Conservation (phyloP, 805 yeast species). For the Kluyveromyces nonfermentans region DNA sequence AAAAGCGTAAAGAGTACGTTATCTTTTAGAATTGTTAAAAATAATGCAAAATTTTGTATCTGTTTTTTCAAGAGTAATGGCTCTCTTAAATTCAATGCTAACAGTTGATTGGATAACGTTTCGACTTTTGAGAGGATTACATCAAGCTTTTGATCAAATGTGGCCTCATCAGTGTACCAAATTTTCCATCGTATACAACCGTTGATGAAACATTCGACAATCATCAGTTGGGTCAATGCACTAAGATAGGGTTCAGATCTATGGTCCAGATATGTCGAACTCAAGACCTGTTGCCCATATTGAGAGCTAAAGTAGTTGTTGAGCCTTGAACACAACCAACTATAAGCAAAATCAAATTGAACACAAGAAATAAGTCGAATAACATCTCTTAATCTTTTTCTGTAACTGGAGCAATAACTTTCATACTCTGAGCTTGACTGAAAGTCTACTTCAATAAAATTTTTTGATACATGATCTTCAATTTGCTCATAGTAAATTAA, state of each 20-base stretch:
- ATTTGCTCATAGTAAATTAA: constrained; percentile 64
- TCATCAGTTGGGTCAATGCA: constrained; percentile 73
- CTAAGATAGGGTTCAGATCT: constrained; percentile 60
- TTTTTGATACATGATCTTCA: constrained; percentile 54
- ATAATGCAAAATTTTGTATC: constrained; percentile 87
- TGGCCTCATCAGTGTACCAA: constrained; percentile 58
- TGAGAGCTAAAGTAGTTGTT: constrained; percentile 63
- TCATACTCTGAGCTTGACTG: constrained; percentile 75
- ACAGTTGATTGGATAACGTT: constrained; percentile 59
- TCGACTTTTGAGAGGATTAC: constrained; percentile 49
- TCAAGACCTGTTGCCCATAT: constrained; percentile 56
- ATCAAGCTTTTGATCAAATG: constrained; percentile 42
- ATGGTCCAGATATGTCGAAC: constrained; percentile 42
- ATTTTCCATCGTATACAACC: constrained; percentile 94
- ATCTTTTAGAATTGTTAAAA: constrained; percentile 81
- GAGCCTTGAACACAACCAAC: constrained; percentile 71
- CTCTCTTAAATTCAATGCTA: constrained; percentile 67
- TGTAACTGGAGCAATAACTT: constrained; percentile 69
- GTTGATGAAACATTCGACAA: constrained; percentile 81
- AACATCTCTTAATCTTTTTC: constrained; percentile 81
- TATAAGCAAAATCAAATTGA: constrained; percentile 68
- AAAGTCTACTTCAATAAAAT: constrained; percentile 74
- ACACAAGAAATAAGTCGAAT: constrained; percentile 82
- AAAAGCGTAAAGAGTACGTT: constrained; percentile 74
- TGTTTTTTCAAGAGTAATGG: constrained; percentile 77